These are phyloP conservation scores for Nannochloropsis oceanica DNA, from an alignment of 108 stramenopile species.

Conservation along the genomic window DNA sequence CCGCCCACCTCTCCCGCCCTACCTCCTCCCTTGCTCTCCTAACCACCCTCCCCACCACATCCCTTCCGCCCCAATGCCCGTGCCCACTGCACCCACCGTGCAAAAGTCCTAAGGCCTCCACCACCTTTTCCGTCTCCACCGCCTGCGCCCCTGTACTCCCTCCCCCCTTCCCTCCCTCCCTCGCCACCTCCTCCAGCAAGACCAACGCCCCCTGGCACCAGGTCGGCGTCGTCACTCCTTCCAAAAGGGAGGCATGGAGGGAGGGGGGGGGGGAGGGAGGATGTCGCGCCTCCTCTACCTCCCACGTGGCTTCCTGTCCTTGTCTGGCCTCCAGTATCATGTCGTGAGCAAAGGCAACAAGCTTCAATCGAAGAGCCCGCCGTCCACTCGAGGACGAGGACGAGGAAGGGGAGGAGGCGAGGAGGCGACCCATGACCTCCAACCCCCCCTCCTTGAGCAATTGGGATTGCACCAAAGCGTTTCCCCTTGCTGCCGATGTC, in stretches of 20 bases:
- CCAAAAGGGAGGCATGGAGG: neutral
- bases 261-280: neutral
- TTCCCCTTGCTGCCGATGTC: neutral
- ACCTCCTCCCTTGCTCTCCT: neutral
- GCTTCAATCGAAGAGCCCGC: neutral
- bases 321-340: conserved; percentile 2
- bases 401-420: neutral
- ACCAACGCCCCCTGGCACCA: neutral
- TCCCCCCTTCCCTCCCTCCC: neutral
- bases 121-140: conserved; percentile 2
- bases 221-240: neutral
- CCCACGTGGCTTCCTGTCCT: neutral
- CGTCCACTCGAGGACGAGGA: neutral
- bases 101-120: neutral
- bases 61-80: neutral
- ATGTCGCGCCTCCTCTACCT: neutral
- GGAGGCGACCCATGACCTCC: conserved; percentile 1
- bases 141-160: neutral
- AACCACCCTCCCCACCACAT: neutral
- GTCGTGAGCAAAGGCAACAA: conserved; percentile 1
- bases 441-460: conserved; percentile 2
- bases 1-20: neutral
- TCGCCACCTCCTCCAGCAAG: neutral
- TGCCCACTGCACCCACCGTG: neutral
- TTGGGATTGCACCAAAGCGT: conserved; percentile 4